Conservation (phyloP, 768 basidiomycete species). For the Suillus spraguei region DNA sequence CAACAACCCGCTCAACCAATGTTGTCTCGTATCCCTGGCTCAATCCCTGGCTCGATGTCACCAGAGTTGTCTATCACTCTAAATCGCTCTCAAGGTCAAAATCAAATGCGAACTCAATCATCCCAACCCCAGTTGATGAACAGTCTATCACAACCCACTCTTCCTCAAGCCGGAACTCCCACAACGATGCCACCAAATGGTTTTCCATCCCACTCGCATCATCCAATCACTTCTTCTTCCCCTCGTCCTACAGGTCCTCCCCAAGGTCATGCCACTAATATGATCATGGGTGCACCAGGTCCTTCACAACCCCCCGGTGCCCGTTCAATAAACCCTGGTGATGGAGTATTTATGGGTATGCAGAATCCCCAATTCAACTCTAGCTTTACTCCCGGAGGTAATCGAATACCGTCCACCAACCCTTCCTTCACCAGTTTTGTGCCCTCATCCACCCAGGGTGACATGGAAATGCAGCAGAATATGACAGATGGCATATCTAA, state of each 20-base stretch:
- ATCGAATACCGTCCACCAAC: slow-evolving; percentile 36
- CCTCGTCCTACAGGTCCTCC: slow-evolving; percentile 32
- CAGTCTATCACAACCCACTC: slow-evolving; percentile 38
- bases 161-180: slow-evolving; percentile 32
- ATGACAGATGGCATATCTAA: slow-evolving; percentile 42
- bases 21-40: slow-evolving; percentile 34
- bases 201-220: slow-evolving; percentile 32
- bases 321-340: slow-evolving; percentile 48
- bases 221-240: slow-evolving; percentile 30
- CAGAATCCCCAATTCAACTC: slow-evolving; percentile 37
- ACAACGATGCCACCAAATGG: slow-evolving; percentile 34
- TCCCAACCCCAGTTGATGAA: slow-evolving; percentile 52
- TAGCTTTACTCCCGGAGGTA: slow-evolving; percentile 34
- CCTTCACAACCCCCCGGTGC: slow-evolving; percentile 31
- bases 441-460: slow-evolving; percentile 51
- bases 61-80: slow-evolving; percentile 40
- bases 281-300: slow-evolving; percentile 35
- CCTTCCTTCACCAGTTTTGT: slow-evolving; percentile 47
- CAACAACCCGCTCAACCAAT: slow-evolving; percentile 39
- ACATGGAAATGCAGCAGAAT: slow-evolving; percentile 48
- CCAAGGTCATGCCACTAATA: slow-evolving; percentile 31
- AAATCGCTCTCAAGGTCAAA: slow-evolving; percentile 43
- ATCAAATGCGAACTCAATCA: slow-evolving; percentile 45
- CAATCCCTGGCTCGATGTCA: slow-evolving; percentile 41
- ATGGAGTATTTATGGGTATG: slow-evolving; percentile 47